Conservation (phyloP, 2,329 filamentous ascomycete genomes). For the Penicillium sp. region DNA sequence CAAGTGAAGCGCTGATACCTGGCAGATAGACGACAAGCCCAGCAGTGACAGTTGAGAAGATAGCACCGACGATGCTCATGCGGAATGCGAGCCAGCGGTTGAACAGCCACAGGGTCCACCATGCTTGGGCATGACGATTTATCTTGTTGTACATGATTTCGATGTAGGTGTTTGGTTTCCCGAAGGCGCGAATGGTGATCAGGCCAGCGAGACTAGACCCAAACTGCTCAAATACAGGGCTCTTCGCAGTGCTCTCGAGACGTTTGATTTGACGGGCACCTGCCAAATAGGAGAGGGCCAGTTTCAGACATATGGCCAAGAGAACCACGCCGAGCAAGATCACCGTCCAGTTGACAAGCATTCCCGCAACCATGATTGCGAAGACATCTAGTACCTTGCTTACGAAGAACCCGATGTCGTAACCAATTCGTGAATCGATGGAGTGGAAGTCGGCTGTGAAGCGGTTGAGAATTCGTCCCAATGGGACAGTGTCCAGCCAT, state of each 20-base stretch:
- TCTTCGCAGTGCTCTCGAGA: constrained; percentile 72
- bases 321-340: constrained; percentile 61
- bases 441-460: constrained; percentile 75
- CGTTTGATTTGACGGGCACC: constrained; percentile 73
- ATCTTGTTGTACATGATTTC: constrained; percentile 67
- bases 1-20: constrained; percentile 65
- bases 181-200: constrained; percentile 71
- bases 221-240: constrained; percentile 77
- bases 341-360: constrained; percentile 57
- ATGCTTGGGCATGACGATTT: constrained; percentile 64
- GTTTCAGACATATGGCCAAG: constrained; percentile 51
- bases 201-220: constrained; percentile 69
- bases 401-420: constrained; percentile 60
- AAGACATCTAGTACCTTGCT: constrained; percentile 61
- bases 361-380: constrained; percentile 63
- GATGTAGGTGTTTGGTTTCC: constrained; percentile 64
- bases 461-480: constrained; percentile 73
- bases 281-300: constrained; percentile 58
- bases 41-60: constrained; percentile 67
- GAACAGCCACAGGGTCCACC: constrained; percentile 67
- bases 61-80: constrained; percentile 65
- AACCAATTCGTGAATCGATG: constrained; percentile 65
- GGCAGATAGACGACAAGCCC: constrained; percentile 61
- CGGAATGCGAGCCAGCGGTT: constrained; percentile 76
- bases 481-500: constrained; percentile 76